Conservation (phyloP, 202 grass and related monocot species). For the Digitaria exilis region DNA sequence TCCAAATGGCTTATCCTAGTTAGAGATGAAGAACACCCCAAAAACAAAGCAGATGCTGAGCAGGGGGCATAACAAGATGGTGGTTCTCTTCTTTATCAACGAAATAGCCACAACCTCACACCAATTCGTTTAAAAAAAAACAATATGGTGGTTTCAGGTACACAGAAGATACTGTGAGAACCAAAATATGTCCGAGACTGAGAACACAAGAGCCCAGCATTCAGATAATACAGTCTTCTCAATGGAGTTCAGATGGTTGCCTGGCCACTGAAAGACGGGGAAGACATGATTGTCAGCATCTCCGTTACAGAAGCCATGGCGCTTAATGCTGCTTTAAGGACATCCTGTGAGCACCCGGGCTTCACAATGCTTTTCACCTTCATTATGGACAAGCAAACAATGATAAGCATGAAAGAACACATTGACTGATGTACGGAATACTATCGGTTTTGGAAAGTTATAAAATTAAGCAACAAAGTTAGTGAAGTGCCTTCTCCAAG, state of each 20-base stretch:
- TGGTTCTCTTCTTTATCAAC: no score
- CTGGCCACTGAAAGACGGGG: slow-evolving; percentile 44
- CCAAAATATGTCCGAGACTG: not conserved
- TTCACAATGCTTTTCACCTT: slow-evolving; percentile 97
- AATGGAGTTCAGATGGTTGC: slow-evolving; percentile 39
- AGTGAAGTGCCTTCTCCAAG: slow-evolving; percentile 66
- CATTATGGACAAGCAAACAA: not conserved
- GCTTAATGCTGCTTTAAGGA: slow-evolving; percentile 81
- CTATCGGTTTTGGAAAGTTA: not conserved
- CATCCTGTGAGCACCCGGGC: slow-evolving; percentile 93
- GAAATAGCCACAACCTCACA: no score
- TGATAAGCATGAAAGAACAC: not conserved
- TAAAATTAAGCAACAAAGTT: slow-evolving; percentile 19
- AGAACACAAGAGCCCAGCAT: slow-evolving; percentile 1
- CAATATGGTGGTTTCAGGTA: not conserved
- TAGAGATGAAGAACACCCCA: not conserved
- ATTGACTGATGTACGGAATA: not conserved
- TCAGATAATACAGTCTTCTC: not conserved
- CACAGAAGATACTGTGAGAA: not conserved
- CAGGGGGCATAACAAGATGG: not conserved
- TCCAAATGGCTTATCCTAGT: not conserved
- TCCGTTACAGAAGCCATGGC: slow-evolving; percentile 89
- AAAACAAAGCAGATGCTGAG: not conserved
- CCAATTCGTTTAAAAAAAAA: no score
- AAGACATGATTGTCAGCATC: slow-evolving; percentile 67